These are phyloP conservation scores for Aristolochia californica DNA, from an alignment of 164 flowering plant genomes.

Conservation along the genomic window DNA sequence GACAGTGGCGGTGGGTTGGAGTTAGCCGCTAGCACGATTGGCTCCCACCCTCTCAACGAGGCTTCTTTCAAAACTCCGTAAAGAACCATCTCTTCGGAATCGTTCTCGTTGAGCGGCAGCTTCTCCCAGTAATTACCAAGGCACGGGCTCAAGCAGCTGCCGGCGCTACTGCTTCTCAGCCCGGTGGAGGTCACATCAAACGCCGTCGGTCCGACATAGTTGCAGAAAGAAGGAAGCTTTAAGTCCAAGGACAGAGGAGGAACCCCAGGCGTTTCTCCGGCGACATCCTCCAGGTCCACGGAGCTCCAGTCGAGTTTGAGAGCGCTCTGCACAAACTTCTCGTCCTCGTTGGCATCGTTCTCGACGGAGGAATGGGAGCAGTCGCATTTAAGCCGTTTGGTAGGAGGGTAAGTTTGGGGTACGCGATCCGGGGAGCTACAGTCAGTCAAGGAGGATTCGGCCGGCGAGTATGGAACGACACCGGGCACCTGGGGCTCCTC, in stretches of 20 bases:
- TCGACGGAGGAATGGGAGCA: slow-evolving; percentile 9
- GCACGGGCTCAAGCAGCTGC: slow-evolving; percentile 10
- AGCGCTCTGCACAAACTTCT: slow-evolving; percentile 9
- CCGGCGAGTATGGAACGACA: slow-evolving; percentile 3
- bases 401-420: background rate
- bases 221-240: background rate
- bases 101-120: slow-evolving; percentile 21
- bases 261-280: background rate
- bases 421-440: slow-evolving; percentile 10
- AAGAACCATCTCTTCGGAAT: slow-evolving; percentile 18
- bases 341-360: slow-evolving; percentile 3
- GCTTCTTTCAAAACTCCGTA: slow-evolving; percentile 18
- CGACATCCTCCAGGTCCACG: background rate
- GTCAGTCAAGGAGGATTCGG: slow-evolving; percentile 4
- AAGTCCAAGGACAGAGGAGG: slow-evolving; percentile 1
- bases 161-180: slow-evolving; percentile 3
- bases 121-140: slow-evolving; percentile 12
- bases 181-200: slow-evolving; percentile 7
- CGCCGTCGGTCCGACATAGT: background rate
- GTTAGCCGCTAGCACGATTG: slow-evolving; percentile 3
- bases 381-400: slow-evolving; percentile 4
- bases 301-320: slow-evolving; percentile 1
- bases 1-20: background rate
- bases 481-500: slow-evolving; percentile 3
- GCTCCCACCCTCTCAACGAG: slow-evolving; percentile 8